Conservation (phyloP, 805 yeast species). For the Candida xyloterini region DNA sequence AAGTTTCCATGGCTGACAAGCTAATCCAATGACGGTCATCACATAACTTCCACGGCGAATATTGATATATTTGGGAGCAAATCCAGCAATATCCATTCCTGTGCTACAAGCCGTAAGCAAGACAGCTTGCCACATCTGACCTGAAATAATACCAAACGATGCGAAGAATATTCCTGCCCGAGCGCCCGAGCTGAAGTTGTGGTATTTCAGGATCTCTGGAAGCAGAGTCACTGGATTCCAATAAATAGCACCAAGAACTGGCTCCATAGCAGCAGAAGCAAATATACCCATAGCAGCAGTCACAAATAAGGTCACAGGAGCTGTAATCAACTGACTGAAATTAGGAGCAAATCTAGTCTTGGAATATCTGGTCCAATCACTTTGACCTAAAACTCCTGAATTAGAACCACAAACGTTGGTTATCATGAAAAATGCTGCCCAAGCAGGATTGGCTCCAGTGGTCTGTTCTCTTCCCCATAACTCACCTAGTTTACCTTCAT, state of each 20-base stretch:
- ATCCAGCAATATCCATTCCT: slow-evolving; percentile 50
- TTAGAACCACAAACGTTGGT: slow-evolving; percentile 39
- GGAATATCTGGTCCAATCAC: slow-evolving; percentile 41
- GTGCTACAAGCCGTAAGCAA: slow-evolving; percentile 42
- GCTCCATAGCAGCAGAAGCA: slow-evolving; percentile 55
- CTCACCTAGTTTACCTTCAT: slow-evolving; percentile 34
- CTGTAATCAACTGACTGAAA: slow-evolving; percentile 19
- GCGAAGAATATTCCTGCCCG: slow-evolving; percentile 51
- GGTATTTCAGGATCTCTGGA: slow-evolving; percentile 33
- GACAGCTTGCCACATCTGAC: slow-evolving; percentile 40
- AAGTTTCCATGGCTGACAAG: slow-evolving; percentile 41
- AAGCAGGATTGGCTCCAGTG: slow-evolving; percentile 28
- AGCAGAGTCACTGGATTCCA: slow-evolving; percentile 53
- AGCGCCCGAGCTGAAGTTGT: slow-evolving; percentile 35
- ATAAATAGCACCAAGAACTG: slow-evolving; percentile 42
- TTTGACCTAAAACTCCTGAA: slow-evolving; percentile 40
- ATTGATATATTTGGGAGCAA: slow-evolving; percentile 43
- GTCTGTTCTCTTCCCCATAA: slow-evolving; percentile 19
- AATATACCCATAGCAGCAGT: slow-evolving; percentile 63
- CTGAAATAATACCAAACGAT: slow-evolving; percentile 36
- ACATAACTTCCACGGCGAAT: slow-evolving; percentile 46
- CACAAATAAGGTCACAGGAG: slow-evolving; percentile 59
- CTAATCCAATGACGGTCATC: slow-evolving; percentile 34
- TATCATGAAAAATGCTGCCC: slow-evolving; percentile 42
- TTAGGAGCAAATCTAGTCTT: slow-evolving; percentile 24